A percentile compares a stretch with the other conserved stretches of the same genome.
phyloP scores from a whole-genome alignment of 169 alveolate genomes.

The Cyclospora cayetanensis region DNA sequence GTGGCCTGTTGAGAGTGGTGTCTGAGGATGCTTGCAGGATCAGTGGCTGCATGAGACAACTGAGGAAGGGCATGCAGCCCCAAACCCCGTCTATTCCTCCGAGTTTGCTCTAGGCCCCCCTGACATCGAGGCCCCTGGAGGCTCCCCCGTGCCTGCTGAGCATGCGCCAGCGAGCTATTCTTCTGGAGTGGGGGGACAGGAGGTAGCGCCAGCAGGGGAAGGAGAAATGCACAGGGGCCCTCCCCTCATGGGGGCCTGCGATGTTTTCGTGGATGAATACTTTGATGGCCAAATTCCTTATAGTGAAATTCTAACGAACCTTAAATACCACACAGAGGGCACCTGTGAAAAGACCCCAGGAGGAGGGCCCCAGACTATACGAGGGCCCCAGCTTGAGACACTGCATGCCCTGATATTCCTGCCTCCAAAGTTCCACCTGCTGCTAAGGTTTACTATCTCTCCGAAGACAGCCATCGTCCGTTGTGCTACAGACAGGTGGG shows the following conservation, averaged over 20 bases:
- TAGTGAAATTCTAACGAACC: neutral
- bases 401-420: constrained; percentile 44
- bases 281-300: constrained; percentile 4
- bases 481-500: constrained; percentile 47
- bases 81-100: neutral
- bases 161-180: neutral
- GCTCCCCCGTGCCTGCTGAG: neutral
- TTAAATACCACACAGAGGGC: neutral
- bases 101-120: neutral
- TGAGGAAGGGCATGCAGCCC: neutral
- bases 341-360: neutral
- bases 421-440: constrained; percentile 44
- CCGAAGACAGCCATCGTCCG: constrained; percentile 18
- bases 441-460: constrained; percentile 25
- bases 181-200: neutral
- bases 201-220: neutral
- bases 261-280: neutral
- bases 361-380: neutral
- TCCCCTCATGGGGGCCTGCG: neutral
- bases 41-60: neutral
- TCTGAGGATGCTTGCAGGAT: constrained; percentile 17
- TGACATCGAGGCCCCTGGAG: neutral
- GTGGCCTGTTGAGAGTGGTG: neutral
- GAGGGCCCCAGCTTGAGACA: neutral
- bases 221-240: neutral